Base-by-base conservation (phyloP, 257 asterid genomes). In the Solanum sitiens region DNA sequence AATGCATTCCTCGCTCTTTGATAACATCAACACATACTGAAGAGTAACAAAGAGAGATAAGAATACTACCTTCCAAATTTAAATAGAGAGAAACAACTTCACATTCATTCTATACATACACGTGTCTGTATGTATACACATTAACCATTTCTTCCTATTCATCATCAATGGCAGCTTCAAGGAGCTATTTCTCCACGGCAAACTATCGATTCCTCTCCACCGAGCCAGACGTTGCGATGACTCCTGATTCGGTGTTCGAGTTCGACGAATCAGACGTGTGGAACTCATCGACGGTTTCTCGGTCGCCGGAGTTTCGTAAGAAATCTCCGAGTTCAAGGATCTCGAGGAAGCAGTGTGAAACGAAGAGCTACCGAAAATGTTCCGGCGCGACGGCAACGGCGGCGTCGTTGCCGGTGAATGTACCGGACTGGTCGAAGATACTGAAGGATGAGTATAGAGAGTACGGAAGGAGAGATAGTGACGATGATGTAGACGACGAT, bases 361-460 rank as follows among this genome's bases (percentile, higher is more conserved):
- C 72, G 20, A 88, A 63, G 80, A 40, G 32, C 4, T 79, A 37
- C 11, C 44, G n/a, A 10, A 15, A 42, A 18, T 37, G 53, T 47
- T 5, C 88, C 80, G n/a, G 15, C 7, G 10, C 44, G 18, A 75
- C 15, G 8, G 23, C 76, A 4, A 47, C 59, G 5, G 47, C 90
- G 82, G 42, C 88, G 25, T 90, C 92, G 4, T 8, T 90, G 77
- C 89, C 92, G 84, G 85, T 89, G 86, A 89, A 89, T 63, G 87
- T 89, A 21, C 91, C 91, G 83, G 91, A 89, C 30, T 89, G 91
- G 92, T 88, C 92, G 82, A 90, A 90, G 89, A 90, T 88, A 67
- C 89, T 90, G 42, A 90, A 88, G 90, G 86, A 90, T 18, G 90
- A 90, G 84, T 83, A 86, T 44, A 72, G 35, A 27, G 92, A 88